Conservation (phyloP, 352 stramenopile genomes). For the Elongisporangium senticosum region DNA sequence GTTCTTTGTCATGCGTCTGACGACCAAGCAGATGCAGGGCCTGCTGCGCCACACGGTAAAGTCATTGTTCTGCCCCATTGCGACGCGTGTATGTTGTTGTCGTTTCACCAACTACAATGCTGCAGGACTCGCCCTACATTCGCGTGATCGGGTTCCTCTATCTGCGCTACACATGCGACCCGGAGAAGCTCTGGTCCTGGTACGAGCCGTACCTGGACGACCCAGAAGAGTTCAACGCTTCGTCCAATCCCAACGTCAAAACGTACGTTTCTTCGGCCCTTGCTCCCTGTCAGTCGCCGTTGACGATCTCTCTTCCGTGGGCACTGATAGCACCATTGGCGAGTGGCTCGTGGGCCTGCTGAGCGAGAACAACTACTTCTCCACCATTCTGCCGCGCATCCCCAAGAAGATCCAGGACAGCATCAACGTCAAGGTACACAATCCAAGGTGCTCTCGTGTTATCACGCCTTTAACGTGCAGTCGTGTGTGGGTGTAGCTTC, state of each 20-base stretch:
- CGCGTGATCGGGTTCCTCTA: conserved; percentile 97
- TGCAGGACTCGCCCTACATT: conserved; percentile 94
- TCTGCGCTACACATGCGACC: conserved; percentile 93
- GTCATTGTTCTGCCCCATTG: background rate
- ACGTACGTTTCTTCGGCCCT: conserved; percentile 38
- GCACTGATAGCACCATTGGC: conserved; percentile 83
- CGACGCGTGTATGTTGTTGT: background rate
- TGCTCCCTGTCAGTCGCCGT: conserved; percentile 7
- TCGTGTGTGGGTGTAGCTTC: conserved; percentile 44
- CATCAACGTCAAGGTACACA: conserved; percentile 91
- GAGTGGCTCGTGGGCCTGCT: conserved; percentile 89
- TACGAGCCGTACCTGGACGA: conserved; percentile 96
- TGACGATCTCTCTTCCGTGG: conserved; percentile 8
- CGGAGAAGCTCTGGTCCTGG: conserved; percentile 92
- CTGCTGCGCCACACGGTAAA: conserved; percentile 87
- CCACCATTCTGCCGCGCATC: conserved; percentile 94
- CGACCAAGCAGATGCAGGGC: conserved; percentile 94
- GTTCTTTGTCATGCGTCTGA: conserved; percentile 95
- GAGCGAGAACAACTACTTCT: conserved; percentile 95
- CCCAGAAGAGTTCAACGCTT: conserved; percentile 89
- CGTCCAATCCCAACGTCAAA: conserved; percentile 69
- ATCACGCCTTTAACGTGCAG: background rate
- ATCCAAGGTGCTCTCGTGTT: background rate
- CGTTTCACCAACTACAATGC: background rate
- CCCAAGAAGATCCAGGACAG: conserved; percentile 94